These are phyloP conservation scores for Luvunga scandens DNA, from an alignment of 345 rosid species.

Conservation along the genomic window DNA sequence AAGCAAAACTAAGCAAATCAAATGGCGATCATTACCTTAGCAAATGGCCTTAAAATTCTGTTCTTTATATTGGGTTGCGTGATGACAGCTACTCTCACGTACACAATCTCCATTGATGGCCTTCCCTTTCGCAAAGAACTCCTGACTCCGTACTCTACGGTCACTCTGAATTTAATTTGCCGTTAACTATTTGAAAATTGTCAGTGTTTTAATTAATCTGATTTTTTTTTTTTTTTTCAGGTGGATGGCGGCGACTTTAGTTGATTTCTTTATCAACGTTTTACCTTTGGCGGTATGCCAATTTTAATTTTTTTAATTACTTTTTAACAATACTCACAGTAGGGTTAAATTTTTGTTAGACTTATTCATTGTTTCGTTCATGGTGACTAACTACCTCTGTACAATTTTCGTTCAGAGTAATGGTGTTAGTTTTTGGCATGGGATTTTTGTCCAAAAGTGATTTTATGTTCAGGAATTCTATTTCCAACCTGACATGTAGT, in stretches of 20 bases:
- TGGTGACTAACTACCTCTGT: neutral
- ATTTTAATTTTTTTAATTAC: neutral
- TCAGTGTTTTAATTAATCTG: neutral
- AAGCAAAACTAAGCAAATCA: neutral
- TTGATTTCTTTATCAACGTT: constrained; percentile 66
- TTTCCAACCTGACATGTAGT: neutral
- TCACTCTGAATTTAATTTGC: neutral
- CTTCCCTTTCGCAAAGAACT: constrained; percentile 67
- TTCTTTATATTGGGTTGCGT: constrained; percentile 41
- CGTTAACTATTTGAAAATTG: neutral
- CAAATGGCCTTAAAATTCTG: constrained; percentile 38
- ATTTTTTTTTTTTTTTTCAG: constrained; percentile 29
- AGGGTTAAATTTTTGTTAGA: neutral
- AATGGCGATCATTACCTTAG: constrained; percentile 38
- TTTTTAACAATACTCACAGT: neutral
- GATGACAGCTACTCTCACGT: constrained; percentile 55
- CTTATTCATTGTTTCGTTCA: neutral
- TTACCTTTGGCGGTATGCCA: constrained; percentile 57
- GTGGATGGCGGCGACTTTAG: constrained; percentile 72
- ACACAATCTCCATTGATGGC: constrained; percentile 61
- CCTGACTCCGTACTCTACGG: constrained; percentile 59
- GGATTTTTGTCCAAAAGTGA: neutral
- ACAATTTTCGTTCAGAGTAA: neutral
- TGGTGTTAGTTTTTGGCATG: neutral
- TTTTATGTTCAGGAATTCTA: neutral